Conservation (phyloP, 2,329 filamentous ascomycete genomes). For the Cordyceps farinosa region DNA sequence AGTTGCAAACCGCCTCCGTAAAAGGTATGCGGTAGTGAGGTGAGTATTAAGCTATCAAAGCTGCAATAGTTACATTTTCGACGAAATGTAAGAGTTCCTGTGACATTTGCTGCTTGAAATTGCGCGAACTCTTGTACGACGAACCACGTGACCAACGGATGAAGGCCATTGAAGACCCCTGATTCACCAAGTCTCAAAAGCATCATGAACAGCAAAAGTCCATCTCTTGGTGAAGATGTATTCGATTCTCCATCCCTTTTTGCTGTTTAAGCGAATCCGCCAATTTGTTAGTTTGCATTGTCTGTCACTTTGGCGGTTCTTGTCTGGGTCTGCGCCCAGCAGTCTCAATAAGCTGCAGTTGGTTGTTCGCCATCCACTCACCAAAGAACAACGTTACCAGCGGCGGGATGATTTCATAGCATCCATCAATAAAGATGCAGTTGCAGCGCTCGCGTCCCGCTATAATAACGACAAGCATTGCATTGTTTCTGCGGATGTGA, state of each 20-base stretch:
- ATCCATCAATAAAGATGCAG: not conserved
- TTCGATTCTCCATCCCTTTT: not conserved
- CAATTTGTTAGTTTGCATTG: not conserved
- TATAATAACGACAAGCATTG: not conserved
- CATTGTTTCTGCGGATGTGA: not conserved
- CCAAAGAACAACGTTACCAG: not conserved
- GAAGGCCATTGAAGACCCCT: not conserved
- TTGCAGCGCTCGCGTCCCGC: not conserved
- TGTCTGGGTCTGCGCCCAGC: not conserved
- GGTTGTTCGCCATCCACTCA: not conserved
- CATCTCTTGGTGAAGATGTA: not conserved
- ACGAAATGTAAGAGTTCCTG: no score
- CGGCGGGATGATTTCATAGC: not conserved
- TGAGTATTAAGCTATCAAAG: no score
- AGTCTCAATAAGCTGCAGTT: not conserved
- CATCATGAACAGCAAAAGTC: not conserved
- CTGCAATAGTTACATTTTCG: no score
- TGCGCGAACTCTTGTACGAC: no score
- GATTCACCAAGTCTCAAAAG: not conserved
- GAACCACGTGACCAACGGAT: not conserved
- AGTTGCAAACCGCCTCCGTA: no score
- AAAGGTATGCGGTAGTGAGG: no score
- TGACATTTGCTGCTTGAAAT: no score
- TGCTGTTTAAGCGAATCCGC: not conserved
- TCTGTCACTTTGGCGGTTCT: not conserved